Evolutionary conservation across 345 rosid genomes (phyloP).

Genomic region (Anacardium occidentale): DNA sequence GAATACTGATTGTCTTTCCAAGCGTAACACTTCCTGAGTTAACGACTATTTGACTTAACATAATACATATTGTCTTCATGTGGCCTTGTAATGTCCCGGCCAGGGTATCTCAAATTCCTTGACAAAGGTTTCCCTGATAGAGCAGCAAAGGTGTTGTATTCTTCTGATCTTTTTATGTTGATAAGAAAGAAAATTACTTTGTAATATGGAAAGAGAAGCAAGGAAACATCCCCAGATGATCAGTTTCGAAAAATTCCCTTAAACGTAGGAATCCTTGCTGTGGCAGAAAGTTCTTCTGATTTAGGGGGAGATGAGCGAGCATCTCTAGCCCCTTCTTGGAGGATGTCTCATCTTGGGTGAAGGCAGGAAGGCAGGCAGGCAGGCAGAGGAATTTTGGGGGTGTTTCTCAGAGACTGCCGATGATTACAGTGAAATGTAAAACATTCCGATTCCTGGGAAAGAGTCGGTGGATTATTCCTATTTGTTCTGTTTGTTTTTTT

Average conservation of each 20-base stretch:
- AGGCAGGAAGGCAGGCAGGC: too few relatives aligned
- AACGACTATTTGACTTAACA: not conserved
- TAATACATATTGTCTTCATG: not conserved
- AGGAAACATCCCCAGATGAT: too few relatives aligned
- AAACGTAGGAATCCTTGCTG: not conserved
- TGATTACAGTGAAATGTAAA: too few relatives aligned
- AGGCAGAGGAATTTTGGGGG: not conserved
- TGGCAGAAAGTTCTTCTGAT: not conserved
- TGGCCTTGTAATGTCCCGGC: not conserved
- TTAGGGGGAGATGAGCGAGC: not conserved
- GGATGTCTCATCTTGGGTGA: constrained; percentile 1
- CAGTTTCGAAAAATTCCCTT: not conserved
- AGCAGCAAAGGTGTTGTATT: not conserved
- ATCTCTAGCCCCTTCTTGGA: not conserved
- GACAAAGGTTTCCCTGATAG: not conserved
- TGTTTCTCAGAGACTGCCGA: too few relatives aligned
- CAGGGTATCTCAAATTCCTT: not conserved
- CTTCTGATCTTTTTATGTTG: not conserved
- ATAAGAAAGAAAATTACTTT: not conserved
- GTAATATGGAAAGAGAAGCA: too few relatives aligned
- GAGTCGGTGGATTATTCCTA: not conserved
- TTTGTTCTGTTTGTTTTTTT: not conserved
- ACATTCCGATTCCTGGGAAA: too few relatives aligned
- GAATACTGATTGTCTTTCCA: not conserved
- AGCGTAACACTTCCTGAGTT: not conserved